phyloP scores from a whole-genome alignment of 2,329 filamentous ascomycete genomes.

The Sclerotinia trifoliorum region DNA sequence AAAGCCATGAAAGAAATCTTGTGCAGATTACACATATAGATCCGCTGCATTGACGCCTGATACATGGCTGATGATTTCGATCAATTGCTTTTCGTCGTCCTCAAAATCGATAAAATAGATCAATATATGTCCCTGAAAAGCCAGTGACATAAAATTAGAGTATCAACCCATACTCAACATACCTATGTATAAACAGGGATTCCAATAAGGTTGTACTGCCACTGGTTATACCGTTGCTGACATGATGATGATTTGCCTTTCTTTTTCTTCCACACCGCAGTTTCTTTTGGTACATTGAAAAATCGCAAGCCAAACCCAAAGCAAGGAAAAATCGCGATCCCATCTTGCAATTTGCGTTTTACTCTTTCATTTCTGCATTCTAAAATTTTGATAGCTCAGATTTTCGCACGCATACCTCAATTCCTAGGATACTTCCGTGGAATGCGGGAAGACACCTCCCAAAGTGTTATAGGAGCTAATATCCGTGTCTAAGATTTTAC shows the following conservation, averaged over 20 bases:
- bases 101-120: background rate
- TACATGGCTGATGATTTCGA: conserved; percentile 1
- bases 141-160: background rate
- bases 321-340: background rate
- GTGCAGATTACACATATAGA: background rate
- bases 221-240: conserved; percentile 1
- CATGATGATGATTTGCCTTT: background rate
- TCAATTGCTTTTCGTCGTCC: background rate
- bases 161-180: background rate
- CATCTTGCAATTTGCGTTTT: background rate
- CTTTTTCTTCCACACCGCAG: background rate
- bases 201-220: background rate
- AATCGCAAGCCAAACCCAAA: background rate
- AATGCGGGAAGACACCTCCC: background rate
- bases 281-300: background rate
- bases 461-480: background rate
- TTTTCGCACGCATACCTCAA: conserved; percentile 2
- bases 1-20: background rate
- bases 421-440: background rate
- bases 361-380: background rate
- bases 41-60: background rate
- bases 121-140: background rate
- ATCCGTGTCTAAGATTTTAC: conserved; percentile 4
- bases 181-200: background rate
- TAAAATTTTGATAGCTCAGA: conserved; percentile 7